A percentile compares a stretch with the other conserved stretches of the same genome.
These are phyloP conservation scores for Chaetomiaceae sp. DNA, from an alignment of 2,329 filamentous ascomycete genomes.

Conservation along the genomic window DNA sequence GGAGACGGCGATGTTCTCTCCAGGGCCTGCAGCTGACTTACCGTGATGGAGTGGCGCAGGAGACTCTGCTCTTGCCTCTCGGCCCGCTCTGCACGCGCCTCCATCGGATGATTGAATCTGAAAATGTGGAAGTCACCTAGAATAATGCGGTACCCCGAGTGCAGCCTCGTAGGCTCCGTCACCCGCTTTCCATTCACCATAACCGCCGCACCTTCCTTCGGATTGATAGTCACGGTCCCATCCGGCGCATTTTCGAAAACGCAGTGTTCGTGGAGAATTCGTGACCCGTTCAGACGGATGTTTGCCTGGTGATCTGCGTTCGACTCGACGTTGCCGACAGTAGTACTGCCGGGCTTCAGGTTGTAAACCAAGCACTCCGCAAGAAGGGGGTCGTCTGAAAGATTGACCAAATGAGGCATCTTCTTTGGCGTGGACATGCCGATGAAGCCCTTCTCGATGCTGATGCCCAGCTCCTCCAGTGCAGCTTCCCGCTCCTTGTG, in stretches of 20 bases:
- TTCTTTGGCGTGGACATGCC: slow-evolving; percentile 95
- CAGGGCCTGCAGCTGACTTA: slow-evolving; percentile 57
- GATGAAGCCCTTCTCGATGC: slow-evolving; percentile 97
- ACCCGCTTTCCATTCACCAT: slow-evolving; percentile 97
- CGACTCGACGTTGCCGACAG: slow-evolving; percentile 89
- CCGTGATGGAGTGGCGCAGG: slow-evolving; percentile 74
- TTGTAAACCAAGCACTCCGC: slow-evolving; percentile 98
- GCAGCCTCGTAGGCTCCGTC: slow-evolving; percentile 75
- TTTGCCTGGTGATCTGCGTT: slow-evolving; percentile 72
- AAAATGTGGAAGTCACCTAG: slow-evolving; percentile 98
- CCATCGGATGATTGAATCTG: slow-evolving; percentile 95
- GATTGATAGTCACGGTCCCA: slow-evolving; percentile 86
- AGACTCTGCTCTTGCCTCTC: slow-evolving; percentile 75
- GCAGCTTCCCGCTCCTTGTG: slow-evolving; percentile 96
- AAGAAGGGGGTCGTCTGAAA: slow-evolving; percentile 89
- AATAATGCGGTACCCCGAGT: slow-evolving; percentile 92
- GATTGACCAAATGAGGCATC: slow-evolving; percentile 97
- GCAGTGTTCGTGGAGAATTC: slow-evolving; percentile 90
- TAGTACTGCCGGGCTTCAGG: slow-evolving; percentile 89
- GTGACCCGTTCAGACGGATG: slow-evolving; percentile 88
- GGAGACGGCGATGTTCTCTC: slow-evolving; percentile 55
- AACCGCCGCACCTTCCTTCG: slow-evolving; percentile 85
- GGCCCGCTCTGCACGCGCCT: slow-evolving; percentile 86
- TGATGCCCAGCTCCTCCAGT: slow-evolving; percentile 93
- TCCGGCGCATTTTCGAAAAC: slow-evolving; percentile 84